Evolutionary conservation across 331 rosid genomes (phyloP), one percentile per base, ranked within the genome.

Genomic region (Telfairia occidentalis): DNA sequence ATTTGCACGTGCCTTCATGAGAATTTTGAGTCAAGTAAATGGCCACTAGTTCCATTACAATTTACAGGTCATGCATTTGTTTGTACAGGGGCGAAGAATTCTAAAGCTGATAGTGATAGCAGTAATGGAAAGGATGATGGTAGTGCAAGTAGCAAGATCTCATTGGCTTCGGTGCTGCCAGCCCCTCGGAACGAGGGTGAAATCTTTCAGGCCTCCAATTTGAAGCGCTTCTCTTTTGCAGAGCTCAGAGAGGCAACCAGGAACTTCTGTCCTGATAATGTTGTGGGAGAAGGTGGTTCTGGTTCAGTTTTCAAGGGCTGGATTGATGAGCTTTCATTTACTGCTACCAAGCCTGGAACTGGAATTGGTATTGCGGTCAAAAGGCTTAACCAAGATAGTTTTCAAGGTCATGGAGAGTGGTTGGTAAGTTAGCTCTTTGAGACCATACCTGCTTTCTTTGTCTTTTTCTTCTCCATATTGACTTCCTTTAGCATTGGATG

Each of bases 231-330:
- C 81, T 81, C 81, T 46, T 73, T 83, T 1, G 71, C 85, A 7
- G 93, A 91, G 75, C 96, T 95, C 60, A 95, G 78, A 83, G 60
- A 77, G 66, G 93, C 99, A 48, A 95, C 99, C 43, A 79, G 97
- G 82, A 92, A 95, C 83, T 95, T 95, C 80, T 91, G 96, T 30
- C 96, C 92, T 0, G 93, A 92, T 64, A 95, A 90, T 71, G 97
- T 95, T 74, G 79, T 95, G 38, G 96, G 97, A 80, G 96, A 92
- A 85, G 97, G 97, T 71, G 97, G 92, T 54, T 92, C 92, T 57
- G 96, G 97, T 54, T 95, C 96, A 6, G 97, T 95, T 74, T 95
- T 85, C 61, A 95, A 92, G 80, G 99, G 99, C 19, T 95, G 99
- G 99, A 91, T 95, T 32, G 96, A 92, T 80, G 96, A 92, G 76